Conservation (phyloP, 108 stramenopile species). For the Aurantiochytrium sp. region DNA sequence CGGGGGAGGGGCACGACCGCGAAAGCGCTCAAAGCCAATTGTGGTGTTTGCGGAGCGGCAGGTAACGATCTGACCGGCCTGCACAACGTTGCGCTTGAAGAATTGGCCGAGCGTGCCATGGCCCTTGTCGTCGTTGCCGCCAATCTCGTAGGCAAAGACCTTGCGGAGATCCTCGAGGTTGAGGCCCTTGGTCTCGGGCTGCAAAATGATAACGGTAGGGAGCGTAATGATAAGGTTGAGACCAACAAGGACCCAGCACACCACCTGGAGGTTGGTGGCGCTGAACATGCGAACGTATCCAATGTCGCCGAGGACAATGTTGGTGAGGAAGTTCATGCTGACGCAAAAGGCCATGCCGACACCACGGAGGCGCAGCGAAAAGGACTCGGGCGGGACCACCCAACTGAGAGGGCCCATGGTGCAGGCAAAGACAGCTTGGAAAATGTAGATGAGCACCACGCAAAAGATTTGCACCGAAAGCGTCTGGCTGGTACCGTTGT, state of each 20-base stretch:
- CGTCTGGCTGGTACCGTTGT: not conserved
- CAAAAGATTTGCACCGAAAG: not conserved
- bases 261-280: not conserved
- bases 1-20: not conserved
- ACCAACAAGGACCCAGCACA: not conserved
- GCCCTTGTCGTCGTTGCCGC: not conserved
- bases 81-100: not conserved
- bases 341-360: conserved; percentile 1
- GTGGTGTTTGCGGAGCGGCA: conserved; percentile 3
- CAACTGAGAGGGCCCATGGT: not conserved
- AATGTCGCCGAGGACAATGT: conserved; percentile 11
- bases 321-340: not conserved
- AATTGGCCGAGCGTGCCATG: not conserved
- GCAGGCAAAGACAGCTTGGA: not conserved
- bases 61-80: not conserved
- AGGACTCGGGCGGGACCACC: conserved; percentile 3
- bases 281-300: not conserved
- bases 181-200: conserved; percentile 7
- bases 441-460: not conserved
- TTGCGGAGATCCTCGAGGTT: not conserved
- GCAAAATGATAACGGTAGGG: not conserved
- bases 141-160: not conserved
- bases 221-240: not conserved
- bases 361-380: not conserved
- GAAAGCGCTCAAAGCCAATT: not conserved